Evolutionary conservation across 2,329 filamentous ascomycete genomes (phyloP).

Genomic region (Chaetomiaceae sp.): DNA sequence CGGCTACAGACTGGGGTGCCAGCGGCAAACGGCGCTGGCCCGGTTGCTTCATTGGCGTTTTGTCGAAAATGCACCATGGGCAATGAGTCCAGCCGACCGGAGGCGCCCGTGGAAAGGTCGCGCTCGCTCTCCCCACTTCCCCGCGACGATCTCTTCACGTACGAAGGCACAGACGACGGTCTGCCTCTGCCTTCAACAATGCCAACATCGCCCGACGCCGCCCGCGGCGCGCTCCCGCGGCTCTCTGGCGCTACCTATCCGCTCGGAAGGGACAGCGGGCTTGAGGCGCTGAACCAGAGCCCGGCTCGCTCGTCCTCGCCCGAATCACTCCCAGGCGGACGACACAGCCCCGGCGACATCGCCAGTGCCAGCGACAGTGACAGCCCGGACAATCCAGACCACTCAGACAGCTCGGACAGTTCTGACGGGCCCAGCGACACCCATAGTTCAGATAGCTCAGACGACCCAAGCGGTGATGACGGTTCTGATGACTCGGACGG

Average conservation of each 20-base stretch:
- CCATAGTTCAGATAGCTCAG: no score
- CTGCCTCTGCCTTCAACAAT: slow-evolving; percentile 6
- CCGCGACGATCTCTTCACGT: slow-evolving; percentile 1
- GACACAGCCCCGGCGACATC: no score
- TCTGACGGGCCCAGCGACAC: no score
- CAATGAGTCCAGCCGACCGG: slow-evolving; percentile 10
- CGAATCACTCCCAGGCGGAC: no score
- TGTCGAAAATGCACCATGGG: slow-evolving; percentile 11
- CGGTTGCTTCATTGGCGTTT: background rate
- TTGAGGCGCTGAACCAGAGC: no score
- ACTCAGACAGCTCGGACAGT: no score
- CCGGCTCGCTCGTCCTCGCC: no score
- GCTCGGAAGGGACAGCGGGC: background rate
- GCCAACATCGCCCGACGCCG: background rate
- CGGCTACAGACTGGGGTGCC: background rate
- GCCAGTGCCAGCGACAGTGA: no score
- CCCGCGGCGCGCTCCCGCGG: background rate
- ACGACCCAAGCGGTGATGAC: no score
- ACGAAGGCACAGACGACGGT: background rate
- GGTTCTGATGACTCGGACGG: no score
- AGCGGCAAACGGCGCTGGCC: background rate
- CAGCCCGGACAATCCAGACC: no score
- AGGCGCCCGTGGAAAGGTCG: slow-evolving; percentile 2
- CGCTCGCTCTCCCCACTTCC: slow-evolving; percentile 16
- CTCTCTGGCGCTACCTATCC: background rate